phyloP scores from a whole-genome alignment of 495 filamentous ascomycete species.

The Diplogelasinospora grovesii region DNA sequence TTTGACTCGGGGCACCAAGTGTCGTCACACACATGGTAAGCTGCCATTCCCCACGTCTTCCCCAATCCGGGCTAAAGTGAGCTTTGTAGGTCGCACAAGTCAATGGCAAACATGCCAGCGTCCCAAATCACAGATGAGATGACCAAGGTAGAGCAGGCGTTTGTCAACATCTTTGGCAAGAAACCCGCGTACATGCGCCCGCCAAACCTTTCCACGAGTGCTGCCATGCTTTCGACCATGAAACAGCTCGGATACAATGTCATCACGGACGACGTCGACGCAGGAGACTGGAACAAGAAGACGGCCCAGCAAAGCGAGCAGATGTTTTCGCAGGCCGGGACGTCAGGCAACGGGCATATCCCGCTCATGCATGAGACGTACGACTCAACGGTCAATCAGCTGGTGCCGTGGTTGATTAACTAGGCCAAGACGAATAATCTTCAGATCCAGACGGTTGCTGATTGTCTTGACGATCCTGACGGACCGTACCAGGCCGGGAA shows the following conservation, averaged over 20 bases:
- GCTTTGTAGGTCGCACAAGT: slow-evolving; percentile 38
- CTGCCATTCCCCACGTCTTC: neutral
- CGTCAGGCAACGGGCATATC: slow-evolving; percentile 45
- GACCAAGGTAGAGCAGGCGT: slow-evolving; percentile 42
- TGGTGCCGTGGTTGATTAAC: slow-evolving; percentile 47
- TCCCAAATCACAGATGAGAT: slow-evolving; percentile 40
- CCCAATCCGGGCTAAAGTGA: too few species aligned
- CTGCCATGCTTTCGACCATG: slow-evolving; percentile 36
- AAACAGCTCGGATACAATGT: slow-evolving; percentile 45
- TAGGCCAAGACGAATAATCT: slow-evolving; percentile 48
- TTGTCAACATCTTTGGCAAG: slow-evolving; percentile 46
- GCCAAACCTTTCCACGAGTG: slow-evolving; percentile 45
- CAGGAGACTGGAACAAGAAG: slow-evolving; percentile 48
- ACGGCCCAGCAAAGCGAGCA: slow-evolving; percentile 36
- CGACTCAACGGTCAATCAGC: slow-evolving; percentile 35
- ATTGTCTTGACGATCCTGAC: slow-evolving; percentile 42
- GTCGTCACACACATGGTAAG: slow-evolving; percentile 45
- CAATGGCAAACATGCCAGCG: slow-evolving; percentile 36
- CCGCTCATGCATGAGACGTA: slow-evolving; percentile 52
- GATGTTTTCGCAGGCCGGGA: slow-evolving; percentile 38
- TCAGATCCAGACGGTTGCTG: slow-evolving; percentile 48
- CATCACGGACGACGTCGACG: slow-evolving; percentile 49
- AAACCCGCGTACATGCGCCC: slow-evolving; percentile 51
- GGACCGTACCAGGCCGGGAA: slow-evolving; percentile 39
- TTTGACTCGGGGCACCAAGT: slow-evolving; percentile 45